Conservation (phyloP, 306 rosid genomes). For the Prunus padus region DNA sequence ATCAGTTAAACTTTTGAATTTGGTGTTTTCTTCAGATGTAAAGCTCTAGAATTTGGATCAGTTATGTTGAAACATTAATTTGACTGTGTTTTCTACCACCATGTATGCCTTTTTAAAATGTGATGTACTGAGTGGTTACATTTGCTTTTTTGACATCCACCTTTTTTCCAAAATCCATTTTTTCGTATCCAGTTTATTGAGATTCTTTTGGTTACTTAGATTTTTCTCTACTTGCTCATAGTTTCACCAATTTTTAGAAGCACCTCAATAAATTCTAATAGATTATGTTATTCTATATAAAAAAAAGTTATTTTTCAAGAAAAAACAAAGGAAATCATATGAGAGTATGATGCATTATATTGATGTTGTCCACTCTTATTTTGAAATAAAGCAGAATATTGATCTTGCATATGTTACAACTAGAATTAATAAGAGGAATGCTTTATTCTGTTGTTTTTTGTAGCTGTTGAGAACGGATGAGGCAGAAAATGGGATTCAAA, state of each 20-base stretch:
- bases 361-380: not conserved
- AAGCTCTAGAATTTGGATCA: not conserved
- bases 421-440: not conserved
- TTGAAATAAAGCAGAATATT: too few species aligned
- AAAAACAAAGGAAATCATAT: not conserved
- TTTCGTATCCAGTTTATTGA: not conserved
- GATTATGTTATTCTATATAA: not conserved
- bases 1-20: not conserved
- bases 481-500: slow-evolving; percentile 53
- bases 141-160: not conserved
- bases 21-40: not conserved
- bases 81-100: not conserved
- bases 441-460: slow-evolving; percentile 21
- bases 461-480: slow-evolving; percentile 87
- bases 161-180: not conserved
- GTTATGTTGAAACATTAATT: not conserved
- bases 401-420: not conserved
- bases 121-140: not conserved
- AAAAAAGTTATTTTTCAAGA: not conserved
- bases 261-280: not conserved
- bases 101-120: not conserved
- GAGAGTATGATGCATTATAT: not conserved
- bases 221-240: not conserved
- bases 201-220: not conserved
- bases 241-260: not conserved